Conservation (phyloP, 2,329 filamentous ascomycete species). For the Thielaviopsis musarum region DNA sequence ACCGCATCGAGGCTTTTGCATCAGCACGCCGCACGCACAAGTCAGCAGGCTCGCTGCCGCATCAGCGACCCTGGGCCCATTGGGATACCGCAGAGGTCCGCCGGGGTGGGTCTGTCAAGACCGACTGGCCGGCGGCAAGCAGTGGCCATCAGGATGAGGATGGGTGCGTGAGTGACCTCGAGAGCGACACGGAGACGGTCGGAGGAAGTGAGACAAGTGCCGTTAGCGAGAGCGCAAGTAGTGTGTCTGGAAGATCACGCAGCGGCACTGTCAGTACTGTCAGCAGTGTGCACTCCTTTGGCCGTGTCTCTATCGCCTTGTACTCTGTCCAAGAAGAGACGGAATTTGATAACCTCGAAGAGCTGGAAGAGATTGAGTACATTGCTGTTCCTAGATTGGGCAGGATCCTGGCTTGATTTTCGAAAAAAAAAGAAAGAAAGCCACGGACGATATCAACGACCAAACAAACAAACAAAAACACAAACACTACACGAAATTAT, state of each 20-base stretch:
- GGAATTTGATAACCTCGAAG: not conserved
- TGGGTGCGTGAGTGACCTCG: not conserved
- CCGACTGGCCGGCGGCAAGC: not conserved
- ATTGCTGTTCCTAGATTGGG: not conserved
- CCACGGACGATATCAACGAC: not conserved
- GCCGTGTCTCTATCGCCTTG: not conserved
- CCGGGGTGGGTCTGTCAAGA: not conserved
- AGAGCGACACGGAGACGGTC: not conserved
- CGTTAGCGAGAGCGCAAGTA: constrained; percentile 7
- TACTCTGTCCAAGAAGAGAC: constrained; percentile 2
- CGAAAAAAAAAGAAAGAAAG: too few relatives aligned
- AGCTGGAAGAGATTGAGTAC: constrained; percentile 11
- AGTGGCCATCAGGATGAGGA: not conserved
- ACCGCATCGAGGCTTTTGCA: constrained; percentile 1
- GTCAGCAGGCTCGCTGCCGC: not conserved
- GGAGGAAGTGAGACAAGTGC: not conserved
- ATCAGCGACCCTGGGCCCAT: constrained; percentile 6
- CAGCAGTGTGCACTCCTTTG: constrained; percentile 3
- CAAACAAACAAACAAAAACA: not conserved
- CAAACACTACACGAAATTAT: not conserved
- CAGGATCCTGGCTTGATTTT: not conserved
- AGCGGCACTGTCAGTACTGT: not conserved
- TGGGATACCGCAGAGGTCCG: constrained; percentile 6
- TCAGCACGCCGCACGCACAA: not conserved
- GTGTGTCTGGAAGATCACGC: not conserved